Percentiles rank a stretch among this genome's conserved stretches.
Conservation (phyloP, 1,284 basidiomycete species). For the Inonotus hispidus region DNA sequence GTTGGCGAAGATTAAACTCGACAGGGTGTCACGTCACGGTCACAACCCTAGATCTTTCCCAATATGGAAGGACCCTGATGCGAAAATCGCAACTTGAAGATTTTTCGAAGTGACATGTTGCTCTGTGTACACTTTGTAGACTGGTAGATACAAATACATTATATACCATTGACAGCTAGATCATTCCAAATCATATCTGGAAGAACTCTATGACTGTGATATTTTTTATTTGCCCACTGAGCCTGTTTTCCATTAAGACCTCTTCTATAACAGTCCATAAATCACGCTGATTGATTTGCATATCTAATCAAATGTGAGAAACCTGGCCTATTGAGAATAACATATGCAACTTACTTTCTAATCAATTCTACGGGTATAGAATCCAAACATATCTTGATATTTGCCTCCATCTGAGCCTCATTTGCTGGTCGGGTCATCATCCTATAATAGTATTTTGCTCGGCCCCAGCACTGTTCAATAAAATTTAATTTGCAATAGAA, state of each 20-base stretch:
- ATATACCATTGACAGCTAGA: no score
- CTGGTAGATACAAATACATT: no score
- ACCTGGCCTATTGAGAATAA: neutral
- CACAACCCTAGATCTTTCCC: no score
- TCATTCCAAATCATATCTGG: no score
- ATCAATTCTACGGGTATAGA: neutral
- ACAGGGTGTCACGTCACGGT: no score
- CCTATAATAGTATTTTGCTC: conserved; percentile 1
- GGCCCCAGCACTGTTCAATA: conserved; percentile 12
- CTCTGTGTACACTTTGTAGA: no score
- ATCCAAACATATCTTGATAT: conserved; percentile 5
- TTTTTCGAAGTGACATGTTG: no score
- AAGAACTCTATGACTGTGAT: conserved; percentile 14
- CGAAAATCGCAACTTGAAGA: no score
- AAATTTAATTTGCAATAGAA: conserved; percentile 16
- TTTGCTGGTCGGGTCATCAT: neutral
- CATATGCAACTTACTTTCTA: neutral
- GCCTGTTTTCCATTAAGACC: conserved; percentile 17
- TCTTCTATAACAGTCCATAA: conserved; percentile 19
- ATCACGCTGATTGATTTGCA: conserved; percentile 15
- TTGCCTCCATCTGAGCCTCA: neutral
- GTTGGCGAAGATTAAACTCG: no score
- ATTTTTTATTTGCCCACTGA: conserved; percentile 12
- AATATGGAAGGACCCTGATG: no score
- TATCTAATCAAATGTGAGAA: neutral